Conservation (phyloP, 139 green algal species). For the Chlorokybus atmophyticus region DNA sequence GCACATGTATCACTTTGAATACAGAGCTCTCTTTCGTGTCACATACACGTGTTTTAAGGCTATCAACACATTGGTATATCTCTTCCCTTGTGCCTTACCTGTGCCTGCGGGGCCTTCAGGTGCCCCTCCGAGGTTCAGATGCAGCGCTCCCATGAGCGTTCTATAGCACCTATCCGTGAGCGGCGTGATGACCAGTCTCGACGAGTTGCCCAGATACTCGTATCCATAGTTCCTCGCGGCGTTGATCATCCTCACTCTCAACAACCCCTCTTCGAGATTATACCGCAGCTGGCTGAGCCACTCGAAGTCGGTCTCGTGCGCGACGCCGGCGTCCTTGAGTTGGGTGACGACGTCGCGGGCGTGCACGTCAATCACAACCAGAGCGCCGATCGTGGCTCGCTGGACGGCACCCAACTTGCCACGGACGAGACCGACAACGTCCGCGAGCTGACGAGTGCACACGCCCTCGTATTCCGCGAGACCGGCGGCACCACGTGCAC, state of each 20-base stretch:
- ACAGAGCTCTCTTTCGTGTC: no score
- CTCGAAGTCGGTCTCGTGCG: constrained; percentile 54
- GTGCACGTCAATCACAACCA: constrained; percentile 60
- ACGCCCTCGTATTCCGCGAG: constrained; percentile 43
- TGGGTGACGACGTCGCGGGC: constrained; percentile 40
- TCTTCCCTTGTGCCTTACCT: no score
- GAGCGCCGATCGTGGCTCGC: constrained; percentile 41
- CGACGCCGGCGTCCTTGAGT: constrained; percentile 50
- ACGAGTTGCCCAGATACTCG: constrained; percentile 35
- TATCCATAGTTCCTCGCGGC: constrained; percentile 13
- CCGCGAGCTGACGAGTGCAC: constrained; percentile 51
- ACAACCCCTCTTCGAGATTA: constrained; percentile 55
- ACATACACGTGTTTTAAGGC: no score
- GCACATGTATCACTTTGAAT: no score
- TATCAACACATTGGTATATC: no score
- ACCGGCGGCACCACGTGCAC: constrained; percentile 36
- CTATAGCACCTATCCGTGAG: constrained; percentile 37
- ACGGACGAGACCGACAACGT: constrained; percentile 53
- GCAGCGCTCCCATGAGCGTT: constrained; percentile 35
- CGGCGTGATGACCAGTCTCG: constrained; percentile 34
- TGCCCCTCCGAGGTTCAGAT: constrained; percentile 31
- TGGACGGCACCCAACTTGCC: constrained; percentile 45
- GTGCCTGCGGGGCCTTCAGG: constrained; percentile 28
- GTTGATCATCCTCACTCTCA: constrained; percentile 41
- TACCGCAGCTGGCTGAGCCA: constrained; percentile 53